Evolutionary conservation across 805 yeast species (phyloP).

Genomic region (Torulaspora microellipsoides): DNA sequence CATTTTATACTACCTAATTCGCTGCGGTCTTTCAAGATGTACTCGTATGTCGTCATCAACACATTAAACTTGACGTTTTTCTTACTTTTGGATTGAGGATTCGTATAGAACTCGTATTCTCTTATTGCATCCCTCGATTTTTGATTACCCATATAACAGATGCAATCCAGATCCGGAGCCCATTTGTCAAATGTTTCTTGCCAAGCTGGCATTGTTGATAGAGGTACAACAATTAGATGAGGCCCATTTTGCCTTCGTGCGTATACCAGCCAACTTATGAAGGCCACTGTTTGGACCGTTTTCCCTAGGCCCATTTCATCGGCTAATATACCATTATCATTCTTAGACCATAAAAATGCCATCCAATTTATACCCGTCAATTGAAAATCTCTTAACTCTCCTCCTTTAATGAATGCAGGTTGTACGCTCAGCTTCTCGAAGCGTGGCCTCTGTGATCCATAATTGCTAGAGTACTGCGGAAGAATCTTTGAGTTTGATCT

Average conservation of each 20-base stretch:
- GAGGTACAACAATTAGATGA: conserved; percentile 91
- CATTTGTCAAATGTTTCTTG: conserved; percentile 97
- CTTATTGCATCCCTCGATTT: conserved; percentile 77
- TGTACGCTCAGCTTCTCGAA: conserved; percentile 84
- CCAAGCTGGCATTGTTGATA: conserved; percentile 97
- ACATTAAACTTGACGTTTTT: conserved; percentile 84
- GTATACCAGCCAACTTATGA: conserved; percentile 89
- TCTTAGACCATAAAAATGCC: conserved; percentile 98
- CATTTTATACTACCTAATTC: conserved; percentile 82
- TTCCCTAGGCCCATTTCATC: conserved; percentile 99
- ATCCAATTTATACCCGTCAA: conserved; percentile 98
- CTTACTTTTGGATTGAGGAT: conserved; percentile 39
- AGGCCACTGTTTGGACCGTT: conserved; percentile 94
- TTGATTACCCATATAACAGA: conserved; percentile 90
- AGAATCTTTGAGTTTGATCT: conserved; percentile 78
- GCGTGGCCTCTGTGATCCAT: conserved; percentile 65
- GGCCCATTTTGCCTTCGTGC: conserved; percentile 98
- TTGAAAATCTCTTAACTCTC: conserved; percentile 94
- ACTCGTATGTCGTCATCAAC: conserved; percentile 92
- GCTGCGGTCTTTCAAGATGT: conserved; percentile 80
- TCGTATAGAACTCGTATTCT: conserved; percentile 77
- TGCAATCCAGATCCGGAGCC: conserved; percentile 94
- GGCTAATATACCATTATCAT: conserved; percentile 95
- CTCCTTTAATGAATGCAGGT: conserved; percentile 85
- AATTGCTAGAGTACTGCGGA: conserved; percentile 75